These are phyloP conservation scores for Xerocomus spinulosus DNA, from an alignment of 768 basidiomycete genomes.

Conservation along the genomic window DNA sequence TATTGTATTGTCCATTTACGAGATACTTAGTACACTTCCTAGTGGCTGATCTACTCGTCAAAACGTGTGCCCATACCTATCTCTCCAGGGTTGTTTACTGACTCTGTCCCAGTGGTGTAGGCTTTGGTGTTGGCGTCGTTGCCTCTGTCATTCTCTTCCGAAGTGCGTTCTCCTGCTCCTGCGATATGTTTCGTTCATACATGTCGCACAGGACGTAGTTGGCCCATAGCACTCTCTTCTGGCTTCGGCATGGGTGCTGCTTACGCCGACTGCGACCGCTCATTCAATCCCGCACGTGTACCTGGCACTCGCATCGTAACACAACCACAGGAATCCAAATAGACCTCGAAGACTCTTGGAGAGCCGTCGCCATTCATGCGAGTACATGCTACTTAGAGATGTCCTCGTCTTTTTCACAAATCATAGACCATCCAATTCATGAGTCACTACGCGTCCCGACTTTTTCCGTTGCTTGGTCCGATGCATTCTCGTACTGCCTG, in stretches of 20 bases:
- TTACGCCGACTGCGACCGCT: slow-evolving; percentile 89
- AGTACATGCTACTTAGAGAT: slow-evolving; percentile 29
- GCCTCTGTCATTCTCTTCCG: slow-evolving; percentile 88
- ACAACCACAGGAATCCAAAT: slow-evolving; percentile 24
- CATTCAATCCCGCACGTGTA: slow-evolving; percentile 87
- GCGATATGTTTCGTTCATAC: slow-evolving; percentile 2
- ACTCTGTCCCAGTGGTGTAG: slow-evolving; percentile 59
- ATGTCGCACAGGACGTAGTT: slow-evolving; percentile 67
- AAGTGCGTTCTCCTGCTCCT: slow-evolving; percentile 50
- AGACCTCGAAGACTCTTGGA: slow-evolving; percentile 1
- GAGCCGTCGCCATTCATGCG: not conserved
- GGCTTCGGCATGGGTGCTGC: slow-evolving; percentile 86
- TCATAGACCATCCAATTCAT: slow-evolving; percentile 14
- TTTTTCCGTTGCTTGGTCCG: slow-evolving; percentile 13
- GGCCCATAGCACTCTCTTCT: slow-evolving; percentile 83
- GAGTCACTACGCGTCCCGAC: slow-evolving; percentile 10
- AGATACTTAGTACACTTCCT: slow-evolving; percentile 4
- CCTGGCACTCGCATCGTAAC: slow-evolving; percentile 76
- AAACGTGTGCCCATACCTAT: slow-evolving; percentile 53
- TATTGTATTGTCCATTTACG: slow-evolving; percentile 17
- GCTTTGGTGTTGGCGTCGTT: slow-evolving; percentile 84
- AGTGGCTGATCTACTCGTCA: slow-evolving; percentile 83
- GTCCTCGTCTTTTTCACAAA: slow-evolving; percentile 17
- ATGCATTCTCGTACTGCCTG: slow-evolving; percentile 6
- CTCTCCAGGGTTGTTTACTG: not conserved